A percentile compares a stretch with the other conserved stretches of the same genome.
Evolutionary conservation across 73 alveolate genomes (phyloP).

Genomic region (Tetrahymena malaccensis): DNA sequence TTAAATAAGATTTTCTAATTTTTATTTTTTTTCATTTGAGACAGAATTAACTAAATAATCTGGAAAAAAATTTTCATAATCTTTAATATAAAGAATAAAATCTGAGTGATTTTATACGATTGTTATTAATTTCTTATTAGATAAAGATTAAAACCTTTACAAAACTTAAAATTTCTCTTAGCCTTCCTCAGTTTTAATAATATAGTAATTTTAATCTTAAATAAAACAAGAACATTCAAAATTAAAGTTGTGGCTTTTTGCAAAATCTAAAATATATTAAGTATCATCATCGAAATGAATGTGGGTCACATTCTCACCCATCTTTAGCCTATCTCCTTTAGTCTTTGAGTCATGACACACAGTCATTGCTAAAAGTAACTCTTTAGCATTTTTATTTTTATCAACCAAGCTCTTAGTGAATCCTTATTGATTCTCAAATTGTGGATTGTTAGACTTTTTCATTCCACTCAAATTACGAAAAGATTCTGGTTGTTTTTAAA

Average conservation of each 20-base stretch:
- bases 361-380: neutral
- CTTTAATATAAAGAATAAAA: neutral
- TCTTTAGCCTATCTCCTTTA: neutral
- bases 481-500: neutral
- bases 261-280: neutral
- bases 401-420: neutral
- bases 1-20: neutral
- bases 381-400: neutral
- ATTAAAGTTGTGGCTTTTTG: neutral
- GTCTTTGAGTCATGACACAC: neutral
- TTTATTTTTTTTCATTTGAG: neutral
- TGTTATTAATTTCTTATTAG: neutral
- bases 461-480: neutral
- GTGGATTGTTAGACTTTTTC: neutral
- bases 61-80: neutral
- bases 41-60: neutral
- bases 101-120: neutral
- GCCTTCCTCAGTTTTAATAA: neutral
- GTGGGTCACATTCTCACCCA: neutral
- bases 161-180: neutral
- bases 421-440: neutral
- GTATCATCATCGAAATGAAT: neutral
- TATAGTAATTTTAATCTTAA: neutral
- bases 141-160: neutral
- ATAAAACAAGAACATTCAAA: neutral